Percentiles rank a stretch among this genome's conserved stretches.
Conservation (phyloP, 331 rosid genomes). For the Erythrophleum ivorense region DNA sequence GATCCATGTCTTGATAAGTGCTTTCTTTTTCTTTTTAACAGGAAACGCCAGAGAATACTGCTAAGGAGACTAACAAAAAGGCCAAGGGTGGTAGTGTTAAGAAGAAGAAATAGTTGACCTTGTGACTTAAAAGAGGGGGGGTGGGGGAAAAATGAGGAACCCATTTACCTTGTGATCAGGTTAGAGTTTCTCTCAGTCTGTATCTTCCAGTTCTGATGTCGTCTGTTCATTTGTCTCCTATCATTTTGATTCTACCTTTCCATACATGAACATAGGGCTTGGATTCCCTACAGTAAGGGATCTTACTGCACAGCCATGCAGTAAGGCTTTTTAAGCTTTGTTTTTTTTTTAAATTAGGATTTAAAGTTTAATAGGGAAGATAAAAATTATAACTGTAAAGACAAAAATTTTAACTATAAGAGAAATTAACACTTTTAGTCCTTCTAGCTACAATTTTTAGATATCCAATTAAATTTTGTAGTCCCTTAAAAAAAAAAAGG, state of each 20-base stretch:
- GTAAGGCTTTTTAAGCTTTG: too few relatives aligned
- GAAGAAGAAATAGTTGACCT: conserved; percentile 70
- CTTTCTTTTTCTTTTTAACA: conserved; percentile 38
- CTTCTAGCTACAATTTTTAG: too few relatives aligned
- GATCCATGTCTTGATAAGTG: conserved; percentile 30
- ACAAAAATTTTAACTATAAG: too few relatives aligned
- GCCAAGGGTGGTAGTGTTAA: conserved; percentile 56
- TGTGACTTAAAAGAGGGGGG: neutral
- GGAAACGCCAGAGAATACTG: conserved; percentile 62
- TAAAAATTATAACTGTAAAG: too few relatives aligned
- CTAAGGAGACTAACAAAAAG: conserved; percentile 63
- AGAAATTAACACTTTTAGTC: too few relatives aligned
- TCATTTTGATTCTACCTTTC: conserved; percentile 12
- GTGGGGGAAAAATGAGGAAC: conserved; percentile 18
- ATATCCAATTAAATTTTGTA: too few relatives aligned
- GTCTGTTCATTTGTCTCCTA: neutral
- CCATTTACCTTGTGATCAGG: conserved; percentile 43
- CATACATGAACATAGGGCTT: neutral
- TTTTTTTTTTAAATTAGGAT: too few relatives aligned
- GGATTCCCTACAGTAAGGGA: too few relatives aligned
- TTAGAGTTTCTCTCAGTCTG: conserved; percentile 33
- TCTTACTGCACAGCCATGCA: too few relatives aligned
- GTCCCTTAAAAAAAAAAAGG: too few relatives aligned
- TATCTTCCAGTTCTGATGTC: neutral
- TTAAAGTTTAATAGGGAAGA: too few relatives aligned